These are phyloP conservation scores for Chytriomyces sp. DNA, from an alignment of 192 early-diverging fungal genomes.

Conservation along the genomic window DNA sequence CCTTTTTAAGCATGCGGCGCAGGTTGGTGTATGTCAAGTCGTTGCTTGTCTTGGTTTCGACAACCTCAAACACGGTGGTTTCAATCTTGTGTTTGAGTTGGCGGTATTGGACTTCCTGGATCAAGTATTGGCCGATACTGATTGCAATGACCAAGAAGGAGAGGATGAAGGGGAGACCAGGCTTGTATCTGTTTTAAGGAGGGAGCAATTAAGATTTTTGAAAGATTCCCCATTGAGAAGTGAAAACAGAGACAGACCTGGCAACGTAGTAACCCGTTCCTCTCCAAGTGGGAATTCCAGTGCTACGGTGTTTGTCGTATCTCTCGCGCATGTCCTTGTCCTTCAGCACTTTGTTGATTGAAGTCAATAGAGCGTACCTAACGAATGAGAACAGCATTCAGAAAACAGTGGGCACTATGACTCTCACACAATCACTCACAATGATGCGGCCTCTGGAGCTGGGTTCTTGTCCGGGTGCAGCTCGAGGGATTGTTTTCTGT, in stretches of 20 bases:
- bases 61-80: neutral
- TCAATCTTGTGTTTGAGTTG: slow-evolving; percentile 43
- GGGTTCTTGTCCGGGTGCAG: slow-evolving; percentile 63
- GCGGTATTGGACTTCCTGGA: slow-evolving; percentile 35
- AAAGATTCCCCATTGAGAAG: neutral
- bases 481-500: slow-evolving; percentile 46
- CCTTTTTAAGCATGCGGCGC: slow-evolving; percentile 34
- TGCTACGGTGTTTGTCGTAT: slow-evolving; percentile 53
- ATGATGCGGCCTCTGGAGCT: slow-evolving; percentile 19
- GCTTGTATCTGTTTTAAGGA: slow-evolving; percentile 46
- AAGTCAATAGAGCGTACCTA: slow-evolving; percentile 54
- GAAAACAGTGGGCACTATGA: too few relatives aligned
- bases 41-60: slow-evolving; percentile 16
- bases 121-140: slow-evolving; percentile 49
- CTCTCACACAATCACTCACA: slow-evolving; percentile 9
- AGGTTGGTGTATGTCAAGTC: slow-evolving; percentile 30
- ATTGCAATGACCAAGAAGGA: slow-evolving; percentile 45
- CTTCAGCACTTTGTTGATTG: slow-evolving; percentile 46
- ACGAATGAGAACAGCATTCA: slow-evolving; percentile 7
- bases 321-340: slow-evolving; percentile 45
- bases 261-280: slow-evolving; percentile 47
- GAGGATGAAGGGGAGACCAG: slow-evolving; percentile 42
- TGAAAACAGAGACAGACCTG: slow-evolving; percentile 1
- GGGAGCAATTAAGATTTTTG: slow-evolving; percentile 20
- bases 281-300: slow-evolving; percentile 57